These are phyloP conservation scores for Haplosporangium sp. DNA, from an alignment of 371 early-diverging fungal genomes.

Conservation along the genomic window DNA sequence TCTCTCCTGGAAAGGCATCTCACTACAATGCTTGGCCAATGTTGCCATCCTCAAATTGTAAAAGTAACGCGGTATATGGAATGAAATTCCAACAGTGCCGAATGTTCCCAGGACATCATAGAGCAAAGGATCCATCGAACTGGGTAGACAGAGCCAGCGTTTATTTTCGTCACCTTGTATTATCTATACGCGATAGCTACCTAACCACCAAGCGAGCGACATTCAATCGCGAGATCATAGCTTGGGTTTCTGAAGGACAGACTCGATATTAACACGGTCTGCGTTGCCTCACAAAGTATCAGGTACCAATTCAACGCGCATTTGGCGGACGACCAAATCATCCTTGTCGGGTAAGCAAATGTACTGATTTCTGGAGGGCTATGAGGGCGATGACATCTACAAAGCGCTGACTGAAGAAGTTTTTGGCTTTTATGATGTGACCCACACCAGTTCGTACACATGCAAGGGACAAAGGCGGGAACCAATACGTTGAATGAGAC, in stretches of 20 bases:
- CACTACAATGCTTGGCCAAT: slow-evolving; percentile 89
- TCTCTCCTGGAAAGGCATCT: slow-evolving; percentile 86
- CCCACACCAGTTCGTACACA: slow-evolving; percentile 63
- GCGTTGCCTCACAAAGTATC: neutral
- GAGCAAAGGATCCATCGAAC: neutral
- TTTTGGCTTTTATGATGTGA: slow-evolving; percentile 77
- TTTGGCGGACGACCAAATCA: slow-evolving; percentile 75
- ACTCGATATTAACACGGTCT: neutral
- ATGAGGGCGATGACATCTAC: slow-evolving; percentile 63
- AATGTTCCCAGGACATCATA: neutral
- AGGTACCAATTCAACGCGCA: slow-evolving; percentile 92
- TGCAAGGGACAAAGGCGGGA: neutral
- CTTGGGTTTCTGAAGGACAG: neutral
- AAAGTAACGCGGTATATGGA: slow-evolving; percentile 7
- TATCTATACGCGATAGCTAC: neutral
- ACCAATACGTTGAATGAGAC: neutral
- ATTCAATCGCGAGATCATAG: too few species aligned
- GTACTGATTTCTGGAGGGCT: slow-evolving; percentile 84
- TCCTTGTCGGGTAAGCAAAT: slow-evolving; percentile 84
- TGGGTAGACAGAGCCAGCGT: too few species aligned
- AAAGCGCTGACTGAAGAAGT: slow-evolving; percentile 72
- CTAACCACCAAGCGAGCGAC: neutral
- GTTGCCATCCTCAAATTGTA: slow-evolving; percentile 91
- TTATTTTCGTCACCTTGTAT: neutral
- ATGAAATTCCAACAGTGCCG: neutral